phyloP scores from a whole-genome alignment of 1,139 yeast genomes.

The Saccharomycopsis crataegensis region DNA sequence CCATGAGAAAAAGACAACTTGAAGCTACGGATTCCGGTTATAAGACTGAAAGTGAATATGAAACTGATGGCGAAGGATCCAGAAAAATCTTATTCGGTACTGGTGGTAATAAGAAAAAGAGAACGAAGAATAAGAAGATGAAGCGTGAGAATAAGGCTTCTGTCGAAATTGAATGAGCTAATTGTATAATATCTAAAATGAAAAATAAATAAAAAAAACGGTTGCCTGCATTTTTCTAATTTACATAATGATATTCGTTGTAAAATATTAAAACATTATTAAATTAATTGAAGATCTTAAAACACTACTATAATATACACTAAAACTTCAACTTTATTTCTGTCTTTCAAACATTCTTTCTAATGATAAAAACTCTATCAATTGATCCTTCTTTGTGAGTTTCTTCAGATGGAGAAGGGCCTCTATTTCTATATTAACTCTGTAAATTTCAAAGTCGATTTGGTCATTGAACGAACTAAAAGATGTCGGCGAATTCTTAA shows the following conservation, averaged over 20 bases:
- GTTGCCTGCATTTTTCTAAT: no score
- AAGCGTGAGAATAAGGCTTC: not conserved
- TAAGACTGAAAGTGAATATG: slow-evolving; percentile 56
- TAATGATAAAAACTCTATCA: slow-evolving; percentile 13
- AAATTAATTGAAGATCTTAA: not conserved
- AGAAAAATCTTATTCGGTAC: slow-evolving; percentile 34
- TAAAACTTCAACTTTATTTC: not conserved
- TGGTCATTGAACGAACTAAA: slow-evolving; percentile 1
- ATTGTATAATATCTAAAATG: not conserved
- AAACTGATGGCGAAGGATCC: slow-evolving; percentile 34
- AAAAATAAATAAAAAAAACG: not conserved
- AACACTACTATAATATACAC: not conserved
- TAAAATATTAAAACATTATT: not conserved
- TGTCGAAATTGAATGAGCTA: not conserved
- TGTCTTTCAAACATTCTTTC: slow-evolving; percentile 15
- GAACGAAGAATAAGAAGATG: slow-evolving; percentile 25
- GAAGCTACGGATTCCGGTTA: slow-evolving; percentile 34
- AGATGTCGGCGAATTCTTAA: not conserved
- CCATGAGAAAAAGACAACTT: slow-evolving; percentile 61
- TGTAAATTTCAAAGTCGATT: slow-evolving; percentile 16
- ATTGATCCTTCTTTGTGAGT: slow-evolving; percentile 6
- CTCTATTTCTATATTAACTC: slow-evolving; percentile 7
- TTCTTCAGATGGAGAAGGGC: slow-evolving; percentile 4
- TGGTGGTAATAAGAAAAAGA: slow-evolving; percentile 32
- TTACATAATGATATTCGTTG: no score